Evolutionary conservation across 805 yeast species (phyloP).

Genomic region (Myxozyma mucilagina): DNA sequence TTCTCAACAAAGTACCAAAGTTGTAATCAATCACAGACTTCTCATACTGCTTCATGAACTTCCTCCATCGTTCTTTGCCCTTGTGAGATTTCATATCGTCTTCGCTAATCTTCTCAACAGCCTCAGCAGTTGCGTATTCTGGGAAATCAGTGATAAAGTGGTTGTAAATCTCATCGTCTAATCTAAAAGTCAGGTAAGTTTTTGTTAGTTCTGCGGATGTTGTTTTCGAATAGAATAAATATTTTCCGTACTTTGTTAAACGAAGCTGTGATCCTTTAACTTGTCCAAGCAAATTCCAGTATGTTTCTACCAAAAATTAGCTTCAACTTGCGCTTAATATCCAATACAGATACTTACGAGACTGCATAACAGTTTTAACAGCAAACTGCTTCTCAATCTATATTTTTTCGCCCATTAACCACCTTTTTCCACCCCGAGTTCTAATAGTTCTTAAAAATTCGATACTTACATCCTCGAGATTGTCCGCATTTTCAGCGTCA

Average conservation of each 20-base stretch:
- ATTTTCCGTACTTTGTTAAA: conserved; percentile 39
- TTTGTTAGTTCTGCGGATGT: background rate
- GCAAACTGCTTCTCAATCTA: conserved; percentile 93
- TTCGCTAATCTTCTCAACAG: conserved; percentile 63
- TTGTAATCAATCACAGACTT: conserved; percentile 80
- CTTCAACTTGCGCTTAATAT: background rate
- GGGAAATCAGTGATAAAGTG: conserved; percentile 69
- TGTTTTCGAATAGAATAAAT: background rate
- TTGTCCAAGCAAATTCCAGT: conserved; percentile 76
- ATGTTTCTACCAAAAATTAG: conserved; percentile 51
- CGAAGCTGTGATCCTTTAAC: conserved; percentile 78
- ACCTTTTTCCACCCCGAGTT: background rate
- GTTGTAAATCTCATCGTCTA: conserved; percentile 45
- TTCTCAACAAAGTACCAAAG: conserved; percentile 90
- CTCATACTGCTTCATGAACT: conserved; percentile 78
- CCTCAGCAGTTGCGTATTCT: conserved; percentile 66
- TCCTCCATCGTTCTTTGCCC: conserved; percentile 92
- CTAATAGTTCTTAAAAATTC: background rate
- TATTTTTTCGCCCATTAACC: conserved; percentile 25
- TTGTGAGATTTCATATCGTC: conserved; percentile 73
- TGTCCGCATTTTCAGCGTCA: conserved; percentile 89
- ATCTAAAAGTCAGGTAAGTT: conserved; percentile 5
- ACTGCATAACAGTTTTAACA: conserved; percentile 93
- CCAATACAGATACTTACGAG: conserved; percentile 45
- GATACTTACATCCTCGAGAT: conserved; percentile 66